Percentiles rank a stretch among this genome's conserved stretches.
Evolutionary conservation across 148 eudicot species (phyloP).

Genomic region (Cornus kousa): DNA sequence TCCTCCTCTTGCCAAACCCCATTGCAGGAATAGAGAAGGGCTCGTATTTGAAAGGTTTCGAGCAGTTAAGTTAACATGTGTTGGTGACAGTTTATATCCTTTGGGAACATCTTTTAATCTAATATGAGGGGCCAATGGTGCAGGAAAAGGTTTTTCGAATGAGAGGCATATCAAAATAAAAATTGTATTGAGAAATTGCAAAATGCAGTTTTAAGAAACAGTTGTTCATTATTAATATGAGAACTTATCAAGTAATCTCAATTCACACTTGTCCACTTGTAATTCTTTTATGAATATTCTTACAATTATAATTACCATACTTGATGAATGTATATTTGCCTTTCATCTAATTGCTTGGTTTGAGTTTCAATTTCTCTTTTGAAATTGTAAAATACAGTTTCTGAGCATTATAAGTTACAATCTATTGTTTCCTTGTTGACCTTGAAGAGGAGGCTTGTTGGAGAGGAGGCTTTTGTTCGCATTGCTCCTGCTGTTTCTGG

Average conservation of each 20-base stretch:
- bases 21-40: no score
- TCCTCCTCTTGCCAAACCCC: no score
- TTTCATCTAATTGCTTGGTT: constrained; percentile 8
- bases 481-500: constrained; percentile 90
- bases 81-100: not conserved
- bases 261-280: not conserved
- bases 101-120: not conserved
- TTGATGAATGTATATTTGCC: not conserved
- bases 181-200: not conserved
- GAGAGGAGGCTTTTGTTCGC: constrained; percentile 84
- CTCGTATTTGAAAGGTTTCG: no score
- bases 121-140: not conserved
- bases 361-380: constrained; percentile 3
- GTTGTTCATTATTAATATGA: not conserved
- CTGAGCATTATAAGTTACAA: not conserved
- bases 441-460: constrained; percentile 55
- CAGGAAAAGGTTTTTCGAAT: not conserved
- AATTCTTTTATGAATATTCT: not conserved
- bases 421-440: constrained; percentile 20
- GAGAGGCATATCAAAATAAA: not conserved
- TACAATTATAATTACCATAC: not conserved
- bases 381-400: not conserved
- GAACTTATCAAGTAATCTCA: not conserved
- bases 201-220: not conserved
- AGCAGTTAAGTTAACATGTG: not conserved